Conservation (phyloP, 2,329 filamentous ascomycete genomes). For the Fusarium pseudocircinatum region DNA sequence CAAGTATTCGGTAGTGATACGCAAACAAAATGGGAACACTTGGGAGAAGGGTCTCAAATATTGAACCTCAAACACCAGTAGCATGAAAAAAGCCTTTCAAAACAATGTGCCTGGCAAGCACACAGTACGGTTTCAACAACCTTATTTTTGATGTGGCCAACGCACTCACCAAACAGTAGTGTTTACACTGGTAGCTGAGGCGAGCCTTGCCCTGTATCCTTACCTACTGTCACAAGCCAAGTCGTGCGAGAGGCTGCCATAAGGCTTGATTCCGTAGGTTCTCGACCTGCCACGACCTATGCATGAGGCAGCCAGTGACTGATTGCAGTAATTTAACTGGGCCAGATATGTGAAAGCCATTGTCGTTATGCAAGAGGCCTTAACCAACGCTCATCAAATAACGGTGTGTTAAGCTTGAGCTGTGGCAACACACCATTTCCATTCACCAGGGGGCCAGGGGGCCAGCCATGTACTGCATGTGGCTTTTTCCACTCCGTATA, state of each 20-base stretch:
- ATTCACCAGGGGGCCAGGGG: neutral
- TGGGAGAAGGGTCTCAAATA: neutral
- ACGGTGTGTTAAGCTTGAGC: neutral
- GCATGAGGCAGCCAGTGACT: conserved; percentile 16
- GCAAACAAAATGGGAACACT: neutral
- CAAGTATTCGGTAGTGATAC: neutral
- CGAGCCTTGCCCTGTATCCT: neutral
- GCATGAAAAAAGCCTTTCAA: neutral
- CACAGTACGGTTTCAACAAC: neutral
- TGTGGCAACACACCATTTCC: conserved; percentile 1
- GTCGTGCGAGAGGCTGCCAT: neutral
- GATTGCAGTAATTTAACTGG: conserved; percentile 1
- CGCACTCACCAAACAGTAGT: neutral
- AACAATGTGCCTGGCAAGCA: neutral
- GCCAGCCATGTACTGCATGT: neutral
- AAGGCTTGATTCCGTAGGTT: conserved; percentile 6
- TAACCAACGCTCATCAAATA: conserved; percentile 12
- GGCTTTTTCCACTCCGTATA: neutral
- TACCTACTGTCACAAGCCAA: neutral
- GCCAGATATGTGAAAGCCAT: neutral
- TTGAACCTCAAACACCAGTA: neutral
- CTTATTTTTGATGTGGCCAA: neutral
- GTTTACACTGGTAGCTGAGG: neutral
- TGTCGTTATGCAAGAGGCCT: neutral
- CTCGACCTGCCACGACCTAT: conserved; percentile 20